Conservation (phyloP, 495 filamentous ascomycete genomes). For the Neurospora africana region DNA sequence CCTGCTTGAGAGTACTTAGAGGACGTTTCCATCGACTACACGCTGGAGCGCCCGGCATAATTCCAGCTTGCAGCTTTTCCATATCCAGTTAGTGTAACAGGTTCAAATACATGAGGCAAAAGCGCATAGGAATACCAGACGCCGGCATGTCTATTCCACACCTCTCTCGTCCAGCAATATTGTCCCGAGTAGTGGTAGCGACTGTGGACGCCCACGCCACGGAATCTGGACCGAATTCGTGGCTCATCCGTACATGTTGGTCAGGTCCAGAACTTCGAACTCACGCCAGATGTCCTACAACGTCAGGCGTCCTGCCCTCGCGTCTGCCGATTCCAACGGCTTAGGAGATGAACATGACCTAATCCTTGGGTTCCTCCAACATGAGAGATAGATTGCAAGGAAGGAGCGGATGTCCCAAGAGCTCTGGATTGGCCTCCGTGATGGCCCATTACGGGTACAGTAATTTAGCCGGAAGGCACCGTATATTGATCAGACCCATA, state of each 20-base stretch:
- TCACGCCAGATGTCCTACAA: not conserved
- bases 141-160: not conserved
- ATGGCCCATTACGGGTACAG: slow-evolving; percentile 12
- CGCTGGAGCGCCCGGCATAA: not conserved
- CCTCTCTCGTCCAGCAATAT: not conserved
- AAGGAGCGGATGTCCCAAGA: not conserved
- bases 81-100: not conserved
- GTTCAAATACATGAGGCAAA: not conserved
- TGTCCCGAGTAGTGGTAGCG: not conserved
- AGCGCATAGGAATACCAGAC: not conserved
- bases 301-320: not conserved
- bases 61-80: not conserved
- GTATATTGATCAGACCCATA: slow-evolving; percentile 14
- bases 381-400: not conserved
- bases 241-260: not conserved
- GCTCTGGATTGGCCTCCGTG: slow-evolving; percentile 5
- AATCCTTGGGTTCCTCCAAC: not conserved
- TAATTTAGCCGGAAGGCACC: slow-evolving; percentile 24
- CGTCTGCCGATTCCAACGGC: not conserved
- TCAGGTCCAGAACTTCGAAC: not conserved
- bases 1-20: not conserved
- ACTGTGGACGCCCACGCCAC: not conserved
- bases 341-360: not conserved
- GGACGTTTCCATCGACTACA: not conserved
- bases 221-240: not conserved